Conservation (phyloP, 345 rosid genomes). For the Eucalyptus pauciflora region DNA sequence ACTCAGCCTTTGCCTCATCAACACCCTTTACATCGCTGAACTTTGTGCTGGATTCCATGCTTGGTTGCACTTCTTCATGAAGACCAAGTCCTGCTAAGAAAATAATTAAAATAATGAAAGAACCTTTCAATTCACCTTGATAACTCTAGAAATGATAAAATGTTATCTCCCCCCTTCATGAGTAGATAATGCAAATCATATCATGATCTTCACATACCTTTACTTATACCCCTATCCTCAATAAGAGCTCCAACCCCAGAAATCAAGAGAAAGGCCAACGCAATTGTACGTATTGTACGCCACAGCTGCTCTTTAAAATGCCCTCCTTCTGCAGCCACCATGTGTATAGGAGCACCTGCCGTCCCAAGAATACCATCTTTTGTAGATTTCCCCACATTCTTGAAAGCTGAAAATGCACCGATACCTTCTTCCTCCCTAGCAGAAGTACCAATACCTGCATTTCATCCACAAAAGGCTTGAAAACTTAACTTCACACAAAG, state of each 20-base stretch:
- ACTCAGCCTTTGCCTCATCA: conserved; percentile 95
- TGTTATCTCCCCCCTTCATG: neutral
- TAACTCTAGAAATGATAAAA: neutral
- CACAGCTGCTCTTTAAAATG: conserved; percentile 86
- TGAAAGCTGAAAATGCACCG: conserved; percentile 55
- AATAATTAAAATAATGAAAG: neutral
- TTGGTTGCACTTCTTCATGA: conserved; percentile 94
- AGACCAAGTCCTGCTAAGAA: conserved; percentile 65
- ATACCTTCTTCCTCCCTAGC: conserved; percentile 43
- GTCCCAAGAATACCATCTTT: conserved; percentile 78
- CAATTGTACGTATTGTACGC: conserved; percentile 76
- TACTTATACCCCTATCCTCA: conserved; percentile 84
- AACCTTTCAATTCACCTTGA: neutral
- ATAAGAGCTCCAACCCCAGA: conserved; percentile 91
- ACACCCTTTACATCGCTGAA: conserved; percentile 93
- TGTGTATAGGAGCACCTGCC: conserved; percentile 77
- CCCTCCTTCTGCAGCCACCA: conserved; percentile 71
- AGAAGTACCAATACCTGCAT: conserved; percentile 39
- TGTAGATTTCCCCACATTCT: conserved; percentile 55
- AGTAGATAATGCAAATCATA: neutral
- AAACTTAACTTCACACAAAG: neutral
- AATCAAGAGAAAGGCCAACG: conserved; percentile 65
- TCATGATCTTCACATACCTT: conserved; percentile 38
- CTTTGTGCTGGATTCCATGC: conserved; percentile 84
- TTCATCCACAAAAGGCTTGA: neutral